Evolutionary conservation across 2,329 filamentous ascomycete species (phyloP), one percentile per base, ranked within the genome.

Genomic region (Neopestalotiopsis sp.): DNA sequence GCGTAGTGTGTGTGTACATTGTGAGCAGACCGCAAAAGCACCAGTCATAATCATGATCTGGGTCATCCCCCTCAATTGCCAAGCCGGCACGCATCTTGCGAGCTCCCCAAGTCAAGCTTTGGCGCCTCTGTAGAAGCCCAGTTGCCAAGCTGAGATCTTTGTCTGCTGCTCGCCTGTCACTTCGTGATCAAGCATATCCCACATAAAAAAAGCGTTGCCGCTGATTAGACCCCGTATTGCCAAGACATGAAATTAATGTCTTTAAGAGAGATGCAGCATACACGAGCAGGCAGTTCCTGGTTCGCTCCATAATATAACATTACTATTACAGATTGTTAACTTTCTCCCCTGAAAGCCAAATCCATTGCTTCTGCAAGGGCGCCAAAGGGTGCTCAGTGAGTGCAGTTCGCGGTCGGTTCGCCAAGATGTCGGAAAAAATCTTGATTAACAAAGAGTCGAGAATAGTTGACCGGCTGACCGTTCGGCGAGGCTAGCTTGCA

Each of bases 171-270:
- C n/a, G 45, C 42, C n/a, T n/a, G 42, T 49, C 13, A 14, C 45
- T 52, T 52, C n/a, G 45, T 52, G 45, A 24, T 52, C 45, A 9
- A 20, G 14, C 14, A 45, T 20, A 6, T 52, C n/a, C 45, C 45
- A 52, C 45, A 52, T 52, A 52, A 52, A 52, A 52, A 52, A 52
- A 52, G 45, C 45, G 45, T 52, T 52, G 45, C 45, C 7, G 45
- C n/a, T 52, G 45, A 52, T 52, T 52, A 52, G 17, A n/a, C 45
- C 45, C 45, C 45, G 45, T 52, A 52, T 24, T 52, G 45, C 45
- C 45, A 52, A 52, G 45, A 52, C 45, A 6, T 24, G 17, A n/a
- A 52, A 52, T 52, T 52, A 52, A 52, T 52, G 45, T 52, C 45
- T 52, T n/a, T 20, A 52, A 52, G 7, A 20, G 45, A 20, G 45